Evolutionary conservation across 306 rosid genomes (phyloP).

Genomic region (peach (Prunus persica)): DNA sequence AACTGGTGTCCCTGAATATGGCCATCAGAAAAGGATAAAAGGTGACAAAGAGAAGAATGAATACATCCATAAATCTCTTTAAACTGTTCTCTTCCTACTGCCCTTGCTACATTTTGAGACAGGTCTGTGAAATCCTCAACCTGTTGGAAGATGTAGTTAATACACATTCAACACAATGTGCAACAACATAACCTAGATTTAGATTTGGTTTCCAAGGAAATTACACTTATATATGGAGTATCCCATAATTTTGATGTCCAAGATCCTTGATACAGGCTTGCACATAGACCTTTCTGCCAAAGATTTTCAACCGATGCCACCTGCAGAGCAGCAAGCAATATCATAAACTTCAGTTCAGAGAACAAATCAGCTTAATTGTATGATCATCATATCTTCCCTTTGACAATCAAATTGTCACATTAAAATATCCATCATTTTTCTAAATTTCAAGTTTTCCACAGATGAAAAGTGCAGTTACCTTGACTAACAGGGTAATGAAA

Average conservation of each 20-base stretch:
- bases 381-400: background rate
- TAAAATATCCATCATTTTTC: background rate
- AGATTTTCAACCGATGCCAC: constrained; percentile 6
- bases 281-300: constrained; percentile 14
- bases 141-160: constrained; percentile 9
- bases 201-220: background rate
- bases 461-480: background rate
- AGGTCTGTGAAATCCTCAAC: constrained; percentile 14
- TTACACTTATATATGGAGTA: constrained; percentile 2
- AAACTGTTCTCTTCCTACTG: constrained; percentile 3
- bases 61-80: constrained; percentile 5
- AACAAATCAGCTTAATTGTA: background rate
- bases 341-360: background rate
- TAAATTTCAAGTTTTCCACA: background rate
- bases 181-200: background rate
- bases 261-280: constrained; percentile 14
- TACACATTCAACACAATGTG: background rate
- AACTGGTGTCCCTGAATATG: constrained; percentile 11
- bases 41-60: constrained; percentile 4
- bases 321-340: background rate
- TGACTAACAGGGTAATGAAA: constrained; percentile 8
- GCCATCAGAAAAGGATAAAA: background rate
- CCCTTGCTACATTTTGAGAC: constrained; percentile 12
- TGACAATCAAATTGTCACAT: background rate
- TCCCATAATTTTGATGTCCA: constrained; percentile 18